Evolutionary conservation across 2,329 filamentous ascomycete species (phyloP).

Genomic region (Sarocladium brachiariae): DNA sequence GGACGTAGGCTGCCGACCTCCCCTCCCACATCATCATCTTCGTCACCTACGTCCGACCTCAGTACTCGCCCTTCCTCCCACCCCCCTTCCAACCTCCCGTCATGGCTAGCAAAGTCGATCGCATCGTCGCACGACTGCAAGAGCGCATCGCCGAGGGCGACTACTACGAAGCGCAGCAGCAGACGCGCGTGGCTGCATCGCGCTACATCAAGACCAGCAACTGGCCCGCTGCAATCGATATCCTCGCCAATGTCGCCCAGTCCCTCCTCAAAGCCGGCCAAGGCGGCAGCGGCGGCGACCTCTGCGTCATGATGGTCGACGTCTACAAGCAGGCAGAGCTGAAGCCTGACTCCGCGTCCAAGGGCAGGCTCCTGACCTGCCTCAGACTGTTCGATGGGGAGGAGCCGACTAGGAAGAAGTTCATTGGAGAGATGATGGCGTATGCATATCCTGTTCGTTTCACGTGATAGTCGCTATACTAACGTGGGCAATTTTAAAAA

Average conservation of each 20-base stretch:
- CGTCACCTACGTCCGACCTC: neutral
- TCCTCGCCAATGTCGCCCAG: constrained; percentile 76
- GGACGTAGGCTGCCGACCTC: too few species aligned
- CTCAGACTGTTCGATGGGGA: constrained; percentile 72
- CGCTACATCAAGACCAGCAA: constrained; percentile 86
- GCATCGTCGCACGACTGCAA: constrained; percentile 62
- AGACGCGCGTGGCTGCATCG: constrained; percentile 89
- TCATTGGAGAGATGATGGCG: constrained; percentile 77
- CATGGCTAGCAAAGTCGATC: constrained; percentile 35
- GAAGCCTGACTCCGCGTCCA: constrained; percentile 65
- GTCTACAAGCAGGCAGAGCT: constrained; percentile 84
- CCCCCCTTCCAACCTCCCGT: constrained; percentile 6
- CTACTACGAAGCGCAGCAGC: constrained; percentile 97
- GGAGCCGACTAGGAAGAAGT: constrained; percentile 90
- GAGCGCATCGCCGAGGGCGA: constrained; percentile 84
- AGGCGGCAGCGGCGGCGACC: constrained; percentile 84
- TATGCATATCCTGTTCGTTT: too few species aligned
- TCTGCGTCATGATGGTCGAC: constrained; percentile 81
- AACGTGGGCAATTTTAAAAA: neutral
- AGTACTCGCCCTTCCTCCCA: neutral
- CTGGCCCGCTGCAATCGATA: constrained; percentile 79
- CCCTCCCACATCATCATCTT: neutral
- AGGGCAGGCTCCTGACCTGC: constrained; percentile 69
- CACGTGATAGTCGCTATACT: neutral
- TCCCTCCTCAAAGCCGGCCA: constrained; percentile 88